A percentile compares a stretch with the other conserved stretches of the same genome.
Conservation (phyloP, 108 stramenopile species). For the Fragilariopsis cylindrus region DNA sequence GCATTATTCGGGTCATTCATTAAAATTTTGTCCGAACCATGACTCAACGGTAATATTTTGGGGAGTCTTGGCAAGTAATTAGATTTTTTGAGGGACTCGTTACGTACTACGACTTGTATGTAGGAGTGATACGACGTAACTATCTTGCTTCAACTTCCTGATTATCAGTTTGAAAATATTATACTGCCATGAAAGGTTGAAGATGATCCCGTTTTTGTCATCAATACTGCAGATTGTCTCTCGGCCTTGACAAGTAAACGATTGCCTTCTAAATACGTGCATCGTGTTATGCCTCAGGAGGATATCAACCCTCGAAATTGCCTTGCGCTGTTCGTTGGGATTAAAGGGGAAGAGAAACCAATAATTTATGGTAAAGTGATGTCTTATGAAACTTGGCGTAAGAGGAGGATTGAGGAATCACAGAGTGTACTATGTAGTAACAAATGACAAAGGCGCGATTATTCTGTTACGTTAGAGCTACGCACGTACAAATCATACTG, state of each 20-base stretch:
- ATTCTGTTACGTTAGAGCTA: too few relatives aligned
- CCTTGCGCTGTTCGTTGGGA: constrained; percentile 74
- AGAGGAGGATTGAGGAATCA: constrained; percentile 54
- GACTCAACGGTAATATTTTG: too few relatives aligned
- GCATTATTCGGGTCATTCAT: too few relatives aligned
- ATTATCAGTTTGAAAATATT: constrained; percentile 40
- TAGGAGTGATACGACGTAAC: neutral
- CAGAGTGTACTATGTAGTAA: constrained; percentile 24
- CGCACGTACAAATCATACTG: too few relatives aligned
- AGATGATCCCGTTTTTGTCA: constrained; percentile 70
- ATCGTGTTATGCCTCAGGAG: constrained; percentile 61
- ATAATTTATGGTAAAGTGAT: constrained; percentile 32
- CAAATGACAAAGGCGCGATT: neutral
- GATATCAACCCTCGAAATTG: constrained; percentile 45
- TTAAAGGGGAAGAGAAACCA: constrained; percentile 37
- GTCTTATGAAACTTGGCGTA: constrained; percentile 75
- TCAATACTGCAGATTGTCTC: constrained; percentile 81
- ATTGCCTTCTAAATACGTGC: constrained; percentile 61
- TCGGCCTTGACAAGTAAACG: constrained; percentile 54
- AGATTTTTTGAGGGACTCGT: neutral
- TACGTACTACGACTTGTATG: neutral
- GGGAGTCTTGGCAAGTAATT: too few relatives aligned
- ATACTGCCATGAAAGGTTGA: constrained; percentile 37
- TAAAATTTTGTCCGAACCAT: too few relatives aligned
- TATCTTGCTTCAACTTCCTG: too few relatives aligned